A percentile compares a stretch with the other conserved stretches of the same genome.
Evolutionary conservation across 371 early-diverging fungal species (phyloP).

Genomic region (Mortierella sp.): DNA sequence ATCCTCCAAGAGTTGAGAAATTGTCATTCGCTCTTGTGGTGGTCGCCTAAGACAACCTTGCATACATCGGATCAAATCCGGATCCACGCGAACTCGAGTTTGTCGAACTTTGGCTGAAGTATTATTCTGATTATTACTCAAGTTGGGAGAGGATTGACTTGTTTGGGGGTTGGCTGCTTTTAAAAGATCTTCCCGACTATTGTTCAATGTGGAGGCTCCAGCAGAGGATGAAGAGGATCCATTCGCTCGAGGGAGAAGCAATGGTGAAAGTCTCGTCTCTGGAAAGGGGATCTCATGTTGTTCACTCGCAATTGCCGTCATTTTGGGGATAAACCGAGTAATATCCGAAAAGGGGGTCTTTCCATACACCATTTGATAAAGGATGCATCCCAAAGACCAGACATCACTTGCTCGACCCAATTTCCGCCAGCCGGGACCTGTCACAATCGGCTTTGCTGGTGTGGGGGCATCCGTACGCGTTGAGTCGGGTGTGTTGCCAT

Average conservation of each 20-base stretch:
- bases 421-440: slow-evolving; percentile 33
- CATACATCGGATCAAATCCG: slow-evolving; percentile 66
- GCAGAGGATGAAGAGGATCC: no score
- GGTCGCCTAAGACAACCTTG: slow-evolving; percentile 73
- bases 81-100: slow-evolving; percentile 43
- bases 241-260: background rate
- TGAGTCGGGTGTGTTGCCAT: no score
- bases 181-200: no score
- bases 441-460: no score
- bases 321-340: slow-evolving; percentile 66
- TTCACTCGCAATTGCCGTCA: slow-evolving; percentile 77
- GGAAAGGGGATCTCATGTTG: slow-evolving; percentile 69
- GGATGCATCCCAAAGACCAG: slow-evolving; percentile 98
- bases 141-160: slow-evolving; percentile 34
- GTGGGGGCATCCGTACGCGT: no score
- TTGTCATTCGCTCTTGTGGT: slow-evolving; percentile 73
- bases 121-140: slow-evolving; percentile 22
- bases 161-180: background rate
- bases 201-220: no score
- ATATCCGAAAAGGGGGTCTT: slow-evolving; percentile 88
- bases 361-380: slow-evolving; percentile 97
- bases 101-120: slow-evolving; percentile 21
- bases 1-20: slow-evolving; percentile 77
- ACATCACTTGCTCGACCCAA: slow-evolving; percentile 88
- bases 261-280: slow-evolving; percentile 52